These are phyloP conservation scores for Emydomyces testavorans DNA, from an alignment of 2,329 filamentous ascomycete species.

Conservation along the genomic window DNA sequence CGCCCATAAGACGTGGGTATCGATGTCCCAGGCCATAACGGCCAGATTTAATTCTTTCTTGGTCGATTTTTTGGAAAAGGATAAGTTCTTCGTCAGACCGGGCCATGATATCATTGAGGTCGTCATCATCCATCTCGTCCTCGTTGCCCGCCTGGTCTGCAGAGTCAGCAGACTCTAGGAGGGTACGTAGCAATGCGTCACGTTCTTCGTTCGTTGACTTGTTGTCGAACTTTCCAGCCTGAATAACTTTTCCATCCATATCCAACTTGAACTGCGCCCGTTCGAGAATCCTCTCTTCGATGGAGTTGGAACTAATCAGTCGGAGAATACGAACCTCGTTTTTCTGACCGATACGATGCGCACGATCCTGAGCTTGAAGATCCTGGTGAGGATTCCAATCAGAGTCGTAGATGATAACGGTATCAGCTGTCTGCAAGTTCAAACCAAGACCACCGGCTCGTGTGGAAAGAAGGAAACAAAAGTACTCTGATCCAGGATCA, in stretches of 20 bases:
- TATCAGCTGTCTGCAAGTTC: slow-evolving; percentile 94
- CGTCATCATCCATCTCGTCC: slow-evolving; percentile 97
- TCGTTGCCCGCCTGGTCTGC: slow-evolving; percentile 66
- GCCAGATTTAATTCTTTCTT: slow-evolving; percentile 54
- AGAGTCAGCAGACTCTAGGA: slow-evolving; percentile 68
- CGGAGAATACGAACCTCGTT: slow-evolving; percentile 96
- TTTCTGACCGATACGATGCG: slow-evolving; percentile 99
- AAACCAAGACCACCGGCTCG: slow-evolving; percentile 95
- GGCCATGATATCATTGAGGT: slow-evolving; percentile 88
- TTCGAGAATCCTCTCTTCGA: slow-evolving; percentile 97
- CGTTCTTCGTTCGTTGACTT: slow-evolving; percentile 97
- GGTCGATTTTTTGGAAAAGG: slow-evolving; percentile 73
- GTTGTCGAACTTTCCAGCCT: slow-evolving; percentile 98
- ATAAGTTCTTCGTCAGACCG: slow-evolving; percentile 68
- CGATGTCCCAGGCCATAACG: slow-evolving; percentile 60
- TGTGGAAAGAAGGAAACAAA: slow-evolving; percentile 96
- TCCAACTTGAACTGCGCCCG: slow-evolving; percentile 95
- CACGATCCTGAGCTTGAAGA: slow-evolving; percentile 97
- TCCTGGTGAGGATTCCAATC: slow-evolving; percentile 99
- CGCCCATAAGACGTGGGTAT: slow-evolving; percentile 69
- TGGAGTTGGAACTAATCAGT: slow-evolving; percentile 90
- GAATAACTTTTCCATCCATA: slow-evolving; percentile 99
- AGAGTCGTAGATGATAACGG: slow-evolving; percentile 98
- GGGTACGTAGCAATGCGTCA: slow-evolving; percentile 87
- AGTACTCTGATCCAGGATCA: slow-evolving; percentile 77